phyloP scores from a whole-genome alignment of 2,329 filamentous ascomycete species.

The Plenodomus biglobosus region DNA sequence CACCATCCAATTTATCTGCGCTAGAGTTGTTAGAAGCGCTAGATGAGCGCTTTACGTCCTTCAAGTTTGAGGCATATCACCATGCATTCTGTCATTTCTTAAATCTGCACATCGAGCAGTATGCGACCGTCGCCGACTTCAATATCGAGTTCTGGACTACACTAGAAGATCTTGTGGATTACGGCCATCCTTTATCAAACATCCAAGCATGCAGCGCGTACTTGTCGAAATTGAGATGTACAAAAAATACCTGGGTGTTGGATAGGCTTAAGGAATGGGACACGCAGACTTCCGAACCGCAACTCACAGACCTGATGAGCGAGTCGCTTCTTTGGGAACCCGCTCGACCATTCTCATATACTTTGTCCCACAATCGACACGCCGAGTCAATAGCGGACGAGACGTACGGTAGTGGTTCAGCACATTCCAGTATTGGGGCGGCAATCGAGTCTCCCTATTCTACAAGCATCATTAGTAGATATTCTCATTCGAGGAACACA shows the following conservation, averaged over 20 bases:
- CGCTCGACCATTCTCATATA: conserved; percentile 29
- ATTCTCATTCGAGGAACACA: conserved; percentile 19
- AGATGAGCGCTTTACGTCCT: conserved; percentile 29
- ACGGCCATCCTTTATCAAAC: conserved; percentile 39
- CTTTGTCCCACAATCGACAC: conserved; percentile 17
- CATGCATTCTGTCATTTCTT: conserved; percentile 44
- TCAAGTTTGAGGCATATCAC: conserved; percentile 41
- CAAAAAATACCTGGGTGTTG: conserved; percentile 42
- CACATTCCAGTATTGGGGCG: conserved; percentile 22
- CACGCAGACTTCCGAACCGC: conserved; percentile 18
- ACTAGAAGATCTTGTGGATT: conserved; percentile 38
- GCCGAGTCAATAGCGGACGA: conserved; percentile 28
- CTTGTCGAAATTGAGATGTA: conserved; percentile 43
- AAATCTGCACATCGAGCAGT: conserved; percentile 42
- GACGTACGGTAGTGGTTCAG: conserved; percentile 16
- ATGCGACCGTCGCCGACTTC: conserved; percentile 35
- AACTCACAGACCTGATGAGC: conserved; percentile 32
- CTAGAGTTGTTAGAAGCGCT: conserved; percentile 37
- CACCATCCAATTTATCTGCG: conserved; percentile 35
- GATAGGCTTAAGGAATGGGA: conserved; percentile 39
- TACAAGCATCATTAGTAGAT: conserved; percentile 20
- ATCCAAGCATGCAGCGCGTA: conserved; percentile 42
- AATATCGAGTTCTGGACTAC: conserved; percentile 38
- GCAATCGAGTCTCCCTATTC: conserved; percentile 15
- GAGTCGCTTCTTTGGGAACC: conserved; percentile 37